A percentile compares a stretch with the other conserved stretches of the same genome.
Evolutionary conservation across 768 basidiomycete genomes (phyloP).

Genomic region (Suillus brevipes): DNA sequence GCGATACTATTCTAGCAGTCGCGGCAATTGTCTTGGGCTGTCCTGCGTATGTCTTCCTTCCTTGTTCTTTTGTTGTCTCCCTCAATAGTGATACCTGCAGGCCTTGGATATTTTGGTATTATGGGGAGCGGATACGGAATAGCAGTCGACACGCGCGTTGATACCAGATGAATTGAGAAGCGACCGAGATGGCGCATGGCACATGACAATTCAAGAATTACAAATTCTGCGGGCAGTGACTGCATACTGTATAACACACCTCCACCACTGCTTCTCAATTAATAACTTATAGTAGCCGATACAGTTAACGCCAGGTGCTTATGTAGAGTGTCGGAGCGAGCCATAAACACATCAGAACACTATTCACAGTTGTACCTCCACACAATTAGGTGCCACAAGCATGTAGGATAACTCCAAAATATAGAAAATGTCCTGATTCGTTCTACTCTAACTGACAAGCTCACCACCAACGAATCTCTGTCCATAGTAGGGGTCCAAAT

Average conservation of each 20-base stretch:
- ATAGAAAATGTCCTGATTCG: background rate
- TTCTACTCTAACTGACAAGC: background rate
- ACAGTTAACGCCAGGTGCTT: too few species aligned
- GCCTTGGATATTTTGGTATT: slow-evolving; percentile 45
- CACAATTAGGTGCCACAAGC: background rate
- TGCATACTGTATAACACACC: background rate
- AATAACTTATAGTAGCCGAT: background rate
- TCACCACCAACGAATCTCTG: slow-evolving; percentile 78
- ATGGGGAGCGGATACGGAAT: slow-evolving; percentile 51
- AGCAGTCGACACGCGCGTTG: slow-evolving; percentile 42
- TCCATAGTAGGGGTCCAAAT: slow-evolving; percentile 85
- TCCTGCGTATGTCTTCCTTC: slow-evolving; percentile 39
- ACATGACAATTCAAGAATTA: background rate
- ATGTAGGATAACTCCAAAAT: background rate
- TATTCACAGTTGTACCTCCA: background rate
- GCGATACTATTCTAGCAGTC: slow-evolving; percentile 62
- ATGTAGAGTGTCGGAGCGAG: background rate
- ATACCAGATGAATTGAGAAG: background rate
- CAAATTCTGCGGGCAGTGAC: background rate
- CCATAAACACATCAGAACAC: background rate
- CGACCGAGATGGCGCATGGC: background rate
- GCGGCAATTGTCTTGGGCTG: slow-evolving; percentile 59
- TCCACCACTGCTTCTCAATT: background rate
- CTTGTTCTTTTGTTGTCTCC: background rate
- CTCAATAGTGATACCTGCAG: slow-evolving; percentile 22